A percentile compares a stretch with the other conserved stretches of the same genome.
Evolutionary conservation across 768 basidiomycete genomes (phyloP).

Genomic region (Mycena belliarum): DNA sequence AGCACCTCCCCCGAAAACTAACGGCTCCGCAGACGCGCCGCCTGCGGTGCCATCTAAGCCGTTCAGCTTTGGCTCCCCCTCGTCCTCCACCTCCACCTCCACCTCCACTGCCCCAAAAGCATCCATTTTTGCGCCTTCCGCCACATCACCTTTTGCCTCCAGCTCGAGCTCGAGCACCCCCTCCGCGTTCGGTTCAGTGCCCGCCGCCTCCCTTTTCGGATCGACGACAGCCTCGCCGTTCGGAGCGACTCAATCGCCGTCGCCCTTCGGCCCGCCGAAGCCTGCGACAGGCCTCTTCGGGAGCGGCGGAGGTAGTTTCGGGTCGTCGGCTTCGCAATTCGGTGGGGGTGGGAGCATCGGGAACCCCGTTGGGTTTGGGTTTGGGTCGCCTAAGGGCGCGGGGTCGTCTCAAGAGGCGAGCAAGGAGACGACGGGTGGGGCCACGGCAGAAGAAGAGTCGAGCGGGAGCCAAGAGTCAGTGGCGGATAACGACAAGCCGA

Average conservation of each 20-base stretch:
- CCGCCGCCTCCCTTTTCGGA: background rate
- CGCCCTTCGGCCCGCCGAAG: constrained; percentile 21
- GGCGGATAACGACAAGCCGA: constrained; percentile 22
- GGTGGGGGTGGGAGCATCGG: constrained; percentile 50
- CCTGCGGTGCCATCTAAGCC: constrained; percentile 2
- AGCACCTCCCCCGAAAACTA: constrained; percentile 12
- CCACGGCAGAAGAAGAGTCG: constrained; percentile 23
- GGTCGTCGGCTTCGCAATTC: constrained; percentile 9
- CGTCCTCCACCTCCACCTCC: constrained; percentile 2
- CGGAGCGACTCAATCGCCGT: constrained; percentile 4
- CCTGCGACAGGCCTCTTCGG: constrained; percentile 13
- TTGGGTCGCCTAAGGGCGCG: constrained; percentile 38
- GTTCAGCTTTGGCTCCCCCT: constrained; percentile 8
- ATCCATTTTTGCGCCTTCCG: constrained; percentile 9
- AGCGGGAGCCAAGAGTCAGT: constrained; percentile 23
- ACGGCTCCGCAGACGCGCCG: constrained; percentile 1
- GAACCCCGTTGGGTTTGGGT: constrained; percentile 66
- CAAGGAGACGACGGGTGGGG: constrained; percentile 17
- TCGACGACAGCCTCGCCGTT: background rate
- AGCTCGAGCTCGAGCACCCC: constrained; percentile 1
- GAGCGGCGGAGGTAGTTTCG: background rate
- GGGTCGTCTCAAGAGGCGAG: constrained; percentile 7
- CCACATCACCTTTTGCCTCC: constrained; percentile 12
- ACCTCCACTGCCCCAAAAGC: constrained; percentile 13
- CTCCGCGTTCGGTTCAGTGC: background rate